Evolutionary conservation across 345 rosid species (phyloP).

Genomic region (Heritiera fomes): DNA sequence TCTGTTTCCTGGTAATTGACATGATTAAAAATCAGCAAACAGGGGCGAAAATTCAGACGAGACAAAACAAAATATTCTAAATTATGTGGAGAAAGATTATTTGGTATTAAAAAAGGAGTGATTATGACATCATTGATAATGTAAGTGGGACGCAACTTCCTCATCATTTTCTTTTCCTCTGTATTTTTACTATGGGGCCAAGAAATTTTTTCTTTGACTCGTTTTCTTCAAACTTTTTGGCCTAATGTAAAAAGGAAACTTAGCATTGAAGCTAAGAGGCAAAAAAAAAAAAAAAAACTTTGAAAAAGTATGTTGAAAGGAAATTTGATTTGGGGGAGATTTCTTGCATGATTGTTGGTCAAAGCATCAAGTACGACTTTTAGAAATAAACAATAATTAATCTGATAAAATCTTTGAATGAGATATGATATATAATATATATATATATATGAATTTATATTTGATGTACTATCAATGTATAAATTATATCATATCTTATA

Average conservation of each 20-base stretch:
- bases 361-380: conserved; percentile 2
- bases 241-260: neutral
- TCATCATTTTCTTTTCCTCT: neutral
- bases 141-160: conserved; percentile 13
- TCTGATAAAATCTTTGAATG: neutral
- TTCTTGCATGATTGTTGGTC: neutral
- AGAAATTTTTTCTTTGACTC: neutral
- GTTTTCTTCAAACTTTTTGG: neutral
- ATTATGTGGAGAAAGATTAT: neutral
- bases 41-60: neutral
- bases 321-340: neutral
- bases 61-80: neutral
- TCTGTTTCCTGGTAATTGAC: conserved; percentile 5
- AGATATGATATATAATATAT: too few species aligned
- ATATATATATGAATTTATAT: too few species aligned
- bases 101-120: neutral
- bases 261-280: neutral
- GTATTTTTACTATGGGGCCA: neutral
- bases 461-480: too few species aligned
- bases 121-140: conserved; percentile 1
- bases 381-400: neutral
- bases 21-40: conserved; percentile 4
- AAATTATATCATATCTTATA: too few species aligned
- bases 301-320: conserved; percentile 7
- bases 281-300: neutral